These are phyloP conservation scores for Neoboletus subvelutipes DNA, from an alignment of 768 basidiomycete species.

Conservation along the genomic window DNA sequence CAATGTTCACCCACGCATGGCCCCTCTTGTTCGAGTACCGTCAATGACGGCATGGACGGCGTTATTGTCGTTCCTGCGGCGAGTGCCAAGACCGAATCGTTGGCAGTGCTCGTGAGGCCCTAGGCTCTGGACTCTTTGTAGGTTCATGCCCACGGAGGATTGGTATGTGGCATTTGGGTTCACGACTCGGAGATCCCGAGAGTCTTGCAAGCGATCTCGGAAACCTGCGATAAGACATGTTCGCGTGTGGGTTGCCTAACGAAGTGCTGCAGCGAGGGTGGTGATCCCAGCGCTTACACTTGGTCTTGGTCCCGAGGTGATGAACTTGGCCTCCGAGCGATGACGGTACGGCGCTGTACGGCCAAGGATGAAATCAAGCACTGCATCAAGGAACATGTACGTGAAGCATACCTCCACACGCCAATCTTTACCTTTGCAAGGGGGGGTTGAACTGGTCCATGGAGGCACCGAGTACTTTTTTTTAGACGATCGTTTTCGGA, in stretches of 20 bases:
- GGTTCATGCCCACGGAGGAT: neutral
- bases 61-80: slow-evolving; percentile 6
- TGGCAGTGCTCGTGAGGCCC: slow-evolving; percentile 9
- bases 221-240: neutral
- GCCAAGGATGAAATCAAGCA: slow-evolving; percentile 1
- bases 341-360: neutral
- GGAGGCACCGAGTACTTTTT: slow-evolving; percentile 2
- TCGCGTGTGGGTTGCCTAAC: neutral
- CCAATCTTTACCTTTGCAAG: slow-evolving; percentile 19
- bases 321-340: neutral
- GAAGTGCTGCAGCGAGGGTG: neutral
- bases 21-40: neutral
- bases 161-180: too few relatives aligned
- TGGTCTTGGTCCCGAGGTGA: neutral
- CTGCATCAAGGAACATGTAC: slow-evolving; percentile 5
- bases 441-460: neutral
- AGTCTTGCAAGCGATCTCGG: neutral
- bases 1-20: slow-evolving; percentile 4
- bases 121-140: neutral
- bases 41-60: slow-evolving; percentile 13
- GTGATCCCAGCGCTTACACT: neutral
- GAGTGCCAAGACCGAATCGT: slow-evolving; percentile 8
- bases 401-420: slow-evolving; percentile 5
- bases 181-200: neutral
- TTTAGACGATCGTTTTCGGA: neutral